Percentiles rank a stretch among this genome's conserved stretches.
Conservation (phyloP, 331 rosid genomes). For the Arachis monticola region DNA sequence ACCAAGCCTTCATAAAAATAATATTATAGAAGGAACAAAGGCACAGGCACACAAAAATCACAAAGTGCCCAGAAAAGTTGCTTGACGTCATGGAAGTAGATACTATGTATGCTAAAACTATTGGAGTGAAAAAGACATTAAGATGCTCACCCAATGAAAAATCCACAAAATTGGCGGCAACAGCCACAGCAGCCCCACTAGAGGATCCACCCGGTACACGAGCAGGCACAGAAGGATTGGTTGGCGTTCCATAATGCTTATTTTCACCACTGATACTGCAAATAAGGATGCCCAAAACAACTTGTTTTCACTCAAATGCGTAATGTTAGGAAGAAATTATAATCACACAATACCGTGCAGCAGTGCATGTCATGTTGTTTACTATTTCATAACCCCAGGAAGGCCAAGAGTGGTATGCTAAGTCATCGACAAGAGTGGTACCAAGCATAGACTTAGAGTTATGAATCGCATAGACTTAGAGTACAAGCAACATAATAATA, state of each 20-base stretch:
- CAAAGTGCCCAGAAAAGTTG: neutral
- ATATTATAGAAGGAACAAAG: neutral
- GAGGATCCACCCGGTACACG: conserved; percentile 91
- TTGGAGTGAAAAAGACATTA: neutral
- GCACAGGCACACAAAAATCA: neutral
- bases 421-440: too few relatives aligned
- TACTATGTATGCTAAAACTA: neutral
- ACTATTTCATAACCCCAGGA: too few relatives aligned
- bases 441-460: too few relatives aligned
- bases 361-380: neutral
- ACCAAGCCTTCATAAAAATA: neutral
- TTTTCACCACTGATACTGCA: conserved; percentile 85
- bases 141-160: conserved; percentile 80
- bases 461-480: too few relatives aligned
- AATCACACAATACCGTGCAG: neutral
- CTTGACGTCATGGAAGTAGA: neutral
- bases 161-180: conserved; percentile 84
- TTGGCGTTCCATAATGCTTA: conserved; percentile 78
- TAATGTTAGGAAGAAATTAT: neutral
- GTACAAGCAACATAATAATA: neutral
- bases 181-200: conserved; percentile 95
- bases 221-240: conserved; percentile 72
- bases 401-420: too few relatives aligned
- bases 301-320: neutral
- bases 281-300: conserved; percentile 34